These are phyloP conservation scores for Oryza glaberrima DNA, from an alignment of 176 grass and related monocot genomes.

Conservation along the genomic window DNA sequence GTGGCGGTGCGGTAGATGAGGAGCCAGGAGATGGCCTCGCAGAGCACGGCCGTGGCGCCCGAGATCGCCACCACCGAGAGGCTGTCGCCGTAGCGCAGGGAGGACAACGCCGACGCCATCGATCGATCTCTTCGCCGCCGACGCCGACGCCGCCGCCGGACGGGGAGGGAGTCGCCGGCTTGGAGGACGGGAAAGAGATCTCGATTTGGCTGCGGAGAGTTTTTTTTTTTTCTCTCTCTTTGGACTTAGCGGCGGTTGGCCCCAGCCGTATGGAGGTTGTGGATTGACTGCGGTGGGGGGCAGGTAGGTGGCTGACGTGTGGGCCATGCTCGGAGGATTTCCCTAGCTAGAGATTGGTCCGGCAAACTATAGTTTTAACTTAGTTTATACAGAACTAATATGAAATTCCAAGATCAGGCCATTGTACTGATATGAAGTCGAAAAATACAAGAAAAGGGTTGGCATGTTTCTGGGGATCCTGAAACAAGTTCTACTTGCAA, in stretches of 20 bases:
- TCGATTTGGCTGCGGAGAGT: slow-evolving; percentile 48
- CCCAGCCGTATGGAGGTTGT: background rate
- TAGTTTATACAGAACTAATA: no score
- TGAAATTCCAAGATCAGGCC: no score
- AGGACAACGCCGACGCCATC: slow-evolving; percentile 63
- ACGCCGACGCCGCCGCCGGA: background rate
- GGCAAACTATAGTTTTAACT: no score
- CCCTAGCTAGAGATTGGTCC: no score
- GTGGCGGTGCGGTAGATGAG: slow-evolving; percentile 97
- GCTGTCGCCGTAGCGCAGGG: slow-evolving; percentile 76
- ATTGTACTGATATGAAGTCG: no score
- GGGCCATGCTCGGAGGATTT: background rate
- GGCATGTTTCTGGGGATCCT: no score
- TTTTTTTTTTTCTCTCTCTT: background rate
- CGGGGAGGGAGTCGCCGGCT: background rate
- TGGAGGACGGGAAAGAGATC: slow-evolving; percentile 19
- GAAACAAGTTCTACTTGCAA: no score
- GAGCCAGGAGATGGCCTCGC: slow-evolving; percentile 95
- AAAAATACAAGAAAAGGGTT: no score
- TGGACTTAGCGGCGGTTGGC: background rate
- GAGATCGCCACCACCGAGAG: slow-evolving; percentile 83
- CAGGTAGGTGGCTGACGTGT: slow-evolving; percentile 2
- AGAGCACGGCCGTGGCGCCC: slow-evolving; percentile 73
- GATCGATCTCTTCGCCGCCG: background rate
- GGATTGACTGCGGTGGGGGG: background rate